These are phyloP conservation scores for Gautieria morchelliformis DNA, from an alignment of 768 basidiomycete genomes.

Conservation along the genomic window DNA sequence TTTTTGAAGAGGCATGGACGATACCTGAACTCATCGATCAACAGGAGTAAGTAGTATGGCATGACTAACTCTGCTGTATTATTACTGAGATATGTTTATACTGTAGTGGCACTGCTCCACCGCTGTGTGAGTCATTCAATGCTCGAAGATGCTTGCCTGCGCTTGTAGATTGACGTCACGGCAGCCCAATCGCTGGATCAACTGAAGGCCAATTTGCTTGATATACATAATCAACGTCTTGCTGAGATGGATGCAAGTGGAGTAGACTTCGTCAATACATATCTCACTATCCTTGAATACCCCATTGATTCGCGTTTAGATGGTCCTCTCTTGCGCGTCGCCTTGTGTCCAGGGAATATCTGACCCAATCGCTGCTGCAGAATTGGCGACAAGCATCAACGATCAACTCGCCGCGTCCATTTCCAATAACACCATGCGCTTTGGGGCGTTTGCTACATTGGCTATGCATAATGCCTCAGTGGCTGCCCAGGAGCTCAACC, in stretches of 20 bases:
- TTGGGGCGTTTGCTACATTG: conserved; percentile 8
- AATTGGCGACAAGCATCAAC: conserved; percentile 2
- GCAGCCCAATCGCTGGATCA: not conserved
- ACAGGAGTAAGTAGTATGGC: not conserved
- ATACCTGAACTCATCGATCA: not conserved
- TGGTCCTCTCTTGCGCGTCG: conserved; percentile 10
- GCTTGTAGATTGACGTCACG: no score
- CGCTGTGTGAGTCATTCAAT: not conserved
- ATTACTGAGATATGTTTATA: not conserved
- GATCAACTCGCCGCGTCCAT: conserved; percentile 5
- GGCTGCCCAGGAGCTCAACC: conserved; percentile 9
- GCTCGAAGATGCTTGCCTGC: no score
- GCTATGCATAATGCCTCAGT: conserved; percentile 9
- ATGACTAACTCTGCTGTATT: no score
- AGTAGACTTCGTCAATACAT: conserved; percentile 2
- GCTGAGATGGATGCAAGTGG: conserved; percentile 5
- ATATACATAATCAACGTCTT: conserved; percentile 7
- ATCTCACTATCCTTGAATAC: not conserved
- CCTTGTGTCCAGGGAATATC: conserved; percentile 9
- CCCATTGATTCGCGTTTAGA: not conserved
- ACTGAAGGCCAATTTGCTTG: conserved; percentile 1
- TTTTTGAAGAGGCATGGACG: conserved; percentile 8
- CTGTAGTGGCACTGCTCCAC: not conserved
- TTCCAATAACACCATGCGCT: conserved; percentile 10
- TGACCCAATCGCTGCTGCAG: conserved; percentile 3